These are phyloP conservation scores for Peziza echinospora DNA, from an alignment of 495 filamentous ascomycete genomes.

Conservation along the genomic window DNA sequence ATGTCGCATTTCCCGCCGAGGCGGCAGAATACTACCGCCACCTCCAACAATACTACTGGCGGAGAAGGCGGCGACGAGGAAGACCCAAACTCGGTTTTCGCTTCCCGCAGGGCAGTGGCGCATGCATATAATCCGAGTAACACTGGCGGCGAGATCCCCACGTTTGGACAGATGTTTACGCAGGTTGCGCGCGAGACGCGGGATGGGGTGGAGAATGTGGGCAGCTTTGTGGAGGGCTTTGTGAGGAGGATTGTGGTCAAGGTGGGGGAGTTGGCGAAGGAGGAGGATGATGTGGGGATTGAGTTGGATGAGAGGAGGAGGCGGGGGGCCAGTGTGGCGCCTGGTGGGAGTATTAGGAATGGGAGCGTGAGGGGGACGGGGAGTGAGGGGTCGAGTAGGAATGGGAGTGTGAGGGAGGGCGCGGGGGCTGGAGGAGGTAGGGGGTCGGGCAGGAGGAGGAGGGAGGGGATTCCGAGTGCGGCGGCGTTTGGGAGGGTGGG, in stretches of 20 bases:
- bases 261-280: constrained; percentile 24
- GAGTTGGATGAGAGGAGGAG: constrained; percentile 17
- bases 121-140: constrained; percentile 17
- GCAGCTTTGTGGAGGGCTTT: constrained; percentile 73
- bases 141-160: constrained; percentile 31
- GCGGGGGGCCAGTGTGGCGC: neutral
- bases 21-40: constrained; percentile 52
- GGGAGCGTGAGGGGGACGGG: constrained; percentile 1
- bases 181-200: constrained; percentile 17
- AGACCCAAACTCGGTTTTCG: constrained; percentile 22
- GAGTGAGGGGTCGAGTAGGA: constrained; percentile 1
- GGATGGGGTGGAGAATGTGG: constrained; percentile 52
- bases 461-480: too few relatives aligned
- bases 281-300: constrained; percentile 34
- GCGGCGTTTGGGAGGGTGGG: too few relatives aligned
- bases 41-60: constrained; percentile 30
- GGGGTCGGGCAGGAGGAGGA: too few relatives aligned
- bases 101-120: constrained; percentile 19
- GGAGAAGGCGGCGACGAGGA: constrained; percentile 20
- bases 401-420: constrained; percentile 1
- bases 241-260: constrained; percentile 53
- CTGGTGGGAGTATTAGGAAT: constrained; percentile 1
- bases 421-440: too few relatives aligned
- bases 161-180: constrained; percentile 19
- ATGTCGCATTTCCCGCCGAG: constrained; percentile 84